Evolutionary conservation across 116 monocot genomes (phyloP).

Genomic region (Posidonia oceanica): DNA sequence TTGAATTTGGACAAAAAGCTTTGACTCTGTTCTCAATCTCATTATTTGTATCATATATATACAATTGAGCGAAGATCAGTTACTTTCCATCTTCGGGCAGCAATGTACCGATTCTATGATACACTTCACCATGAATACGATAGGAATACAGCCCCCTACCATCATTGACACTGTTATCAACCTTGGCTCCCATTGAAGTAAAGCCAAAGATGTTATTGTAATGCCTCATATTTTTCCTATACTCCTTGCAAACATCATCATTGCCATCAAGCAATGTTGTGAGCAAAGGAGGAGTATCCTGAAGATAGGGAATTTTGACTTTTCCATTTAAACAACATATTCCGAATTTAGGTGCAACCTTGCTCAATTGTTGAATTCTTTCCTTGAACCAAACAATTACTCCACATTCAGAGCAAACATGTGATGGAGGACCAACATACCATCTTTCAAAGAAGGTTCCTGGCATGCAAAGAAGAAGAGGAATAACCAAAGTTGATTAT

Average conservation of each 20-base stretch:
- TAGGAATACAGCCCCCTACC: neutral
- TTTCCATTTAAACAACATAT: neutral
- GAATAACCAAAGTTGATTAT: no score
- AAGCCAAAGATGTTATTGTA: neutral
- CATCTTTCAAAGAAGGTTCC: neutral
- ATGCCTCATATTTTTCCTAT: neutral
- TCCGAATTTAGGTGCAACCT: neutral
- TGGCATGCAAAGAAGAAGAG: no score
- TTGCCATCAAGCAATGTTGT: neutral
- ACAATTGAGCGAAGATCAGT: no score
- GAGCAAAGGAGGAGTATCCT: neutral
- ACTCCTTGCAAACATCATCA: neutral
- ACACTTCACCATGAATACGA: neutral
- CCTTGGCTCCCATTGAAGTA: conserved; percentile 4
- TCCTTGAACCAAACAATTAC: neutral
- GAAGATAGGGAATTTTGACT: neutral
- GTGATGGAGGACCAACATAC: neutral
- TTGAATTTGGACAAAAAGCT: neutral
- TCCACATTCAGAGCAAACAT: neutral
- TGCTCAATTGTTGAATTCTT: neutral
- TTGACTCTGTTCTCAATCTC: no score
- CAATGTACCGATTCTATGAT: neutral
- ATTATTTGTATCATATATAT: no score
- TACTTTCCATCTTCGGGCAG: neutral
- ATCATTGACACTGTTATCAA: neutral